Base-by-base conservation (phyloP, 495 filamentous ascomycete species). In the Echria macrotheca region DNA sequence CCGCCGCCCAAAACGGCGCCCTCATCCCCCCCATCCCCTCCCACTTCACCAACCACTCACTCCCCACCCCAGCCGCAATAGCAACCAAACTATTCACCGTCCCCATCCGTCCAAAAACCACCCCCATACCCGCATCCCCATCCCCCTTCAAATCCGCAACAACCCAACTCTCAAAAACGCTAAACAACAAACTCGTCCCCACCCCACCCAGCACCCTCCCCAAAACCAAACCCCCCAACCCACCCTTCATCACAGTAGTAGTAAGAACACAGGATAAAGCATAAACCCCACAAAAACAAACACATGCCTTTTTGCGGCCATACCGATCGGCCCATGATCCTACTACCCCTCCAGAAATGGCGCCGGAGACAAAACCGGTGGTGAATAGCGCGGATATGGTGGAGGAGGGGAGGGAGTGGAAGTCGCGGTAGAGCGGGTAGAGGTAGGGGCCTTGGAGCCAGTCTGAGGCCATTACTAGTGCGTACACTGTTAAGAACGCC, bases 141-240 rank as follows among this genome's bases (percentile, higher is more conserved):
- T 54, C 60, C 37, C 59, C 41, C 49, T 67, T 59, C 39, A 70
- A 73, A 55, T 78, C 76, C 29, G 74, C 70, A 22, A 81, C 75
- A 71, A 82, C 75, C 76, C 76, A 80, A 46, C 71, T 74, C 63
- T 82, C 75, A 57, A 80, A 79, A 5, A 71, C 73, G 41, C 63
- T 73, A 54, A 77, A 79, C 44, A 80, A 58, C 22, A 82, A 63
- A 36, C 74, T 77, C 19, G 76, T 75, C 51, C 67, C 67, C 14
- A 81, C 29, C 1, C 79, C 78, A n/a, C 79, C 77, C 12, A 79
- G 63, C 7, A 76, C 60, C 14, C 77, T 57, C 7, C 77, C 78
- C 0, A 59, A 29, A 47, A 74, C 77, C 2, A 82, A 65, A n/a
- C n/a, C n/a, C n/a, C n/a, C n/a, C n/a, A n/a, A n/a, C n/a, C n/a